These are phyloP conservation scores for Salix purpurea DNA, from an alignment of 345 rosid species.

Conservation along the genomic window DNA sequence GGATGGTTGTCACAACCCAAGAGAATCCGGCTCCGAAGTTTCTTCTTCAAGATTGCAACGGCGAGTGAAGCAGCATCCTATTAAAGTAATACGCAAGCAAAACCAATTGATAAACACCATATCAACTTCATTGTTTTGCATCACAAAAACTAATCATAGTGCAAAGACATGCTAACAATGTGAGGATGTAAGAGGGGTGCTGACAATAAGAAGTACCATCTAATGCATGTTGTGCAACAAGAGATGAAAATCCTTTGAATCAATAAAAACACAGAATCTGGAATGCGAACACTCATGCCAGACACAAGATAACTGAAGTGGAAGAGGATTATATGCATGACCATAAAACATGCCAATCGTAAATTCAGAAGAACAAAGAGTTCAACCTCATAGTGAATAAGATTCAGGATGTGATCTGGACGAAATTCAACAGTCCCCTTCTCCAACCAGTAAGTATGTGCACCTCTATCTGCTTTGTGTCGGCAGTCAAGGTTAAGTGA, in stretches of 20 bases:
- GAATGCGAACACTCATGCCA: not conserved
- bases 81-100: conserved; percentile 13
- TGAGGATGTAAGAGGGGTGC: not conserved
- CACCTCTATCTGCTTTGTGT: conserved; percentile 86
- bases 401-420: conserved; percentile 90
- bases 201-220: not conserved
- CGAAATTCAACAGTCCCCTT: conserved; percentile 66
- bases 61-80: conserved; percentile 96
- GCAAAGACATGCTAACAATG: not conserved
- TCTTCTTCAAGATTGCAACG: conserved; percentile 75
- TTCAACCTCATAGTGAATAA: conserved; percentile 88
- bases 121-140: not conserved
- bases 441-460: conserved; percentile 79
- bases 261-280: not conserved
- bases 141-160: not conserved
- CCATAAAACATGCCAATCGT: not conserved
- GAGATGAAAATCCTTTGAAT: not conserved
- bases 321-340: not conserved
- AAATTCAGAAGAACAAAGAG: not conserved
- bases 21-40: conserved; percentile 55
- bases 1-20: conserved; percentile 98
- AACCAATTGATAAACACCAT: not conserved
- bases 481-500: conserved; percentile 39
- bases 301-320: not conserved
- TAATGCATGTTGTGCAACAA: not conserved